These are phyloP conservation scores for Plasmodium chabaudi DNA, from an alignment of 169 alveolate species.

Conservation along the genomic window DNA sequence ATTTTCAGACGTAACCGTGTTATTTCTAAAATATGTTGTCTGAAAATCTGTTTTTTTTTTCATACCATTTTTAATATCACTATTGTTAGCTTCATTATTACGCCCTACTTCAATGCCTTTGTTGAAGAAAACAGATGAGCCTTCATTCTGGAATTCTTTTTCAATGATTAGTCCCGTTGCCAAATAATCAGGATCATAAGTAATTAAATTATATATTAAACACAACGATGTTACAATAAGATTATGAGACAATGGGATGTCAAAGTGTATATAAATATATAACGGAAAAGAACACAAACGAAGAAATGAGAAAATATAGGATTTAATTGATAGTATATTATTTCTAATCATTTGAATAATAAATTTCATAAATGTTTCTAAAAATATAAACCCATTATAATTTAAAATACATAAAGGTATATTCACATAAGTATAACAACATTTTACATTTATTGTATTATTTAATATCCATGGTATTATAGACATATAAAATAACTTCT, in stretches of 20 bases:
- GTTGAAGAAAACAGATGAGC: neutral
- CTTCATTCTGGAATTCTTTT: neutral
- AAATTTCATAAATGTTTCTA: conserved; percentile 79
- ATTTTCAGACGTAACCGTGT: neutral
- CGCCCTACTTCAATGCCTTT: neutral
- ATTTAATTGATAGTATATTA: conserved; percentile 39
- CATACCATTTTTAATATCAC: neutral
- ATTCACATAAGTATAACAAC: conserved; percentile 51
- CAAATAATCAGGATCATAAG: conserved; percentile 63
- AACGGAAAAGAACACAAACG: conserved; percentile 72
- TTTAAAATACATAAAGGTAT: conserved; percentile 72
- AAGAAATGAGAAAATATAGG: conserved; percentile 52
- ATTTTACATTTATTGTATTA: conserved; percentile 70
- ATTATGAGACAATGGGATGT: conserved; percentile 67
- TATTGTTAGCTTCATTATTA: neutral
- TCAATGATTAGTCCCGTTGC: conserved; percentile 47
- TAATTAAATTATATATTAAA: conserved; percentile 31
- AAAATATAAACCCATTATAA: conserved; percentile 69
- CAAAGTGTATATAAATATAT: conserved; percentile 60
- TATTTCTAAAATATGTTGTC: too few species aligned
- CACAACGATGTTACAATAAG: conserved; percentile 59
- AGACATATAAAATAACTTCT: conserved; percentile 30
- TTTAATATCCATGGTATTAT: conserved; percentile 66
- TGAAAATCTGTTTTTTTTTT: conserved; percentile 1
- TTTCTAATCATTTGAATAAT: conserved; percentile 40